A percentile compares a stretch with the other conserved stretches of the same genome.
Evolutionary conservation across 2,329 filamentous ascomycete genomes (phyloP).

Genomic region (Aspergillus persii): DNA sequence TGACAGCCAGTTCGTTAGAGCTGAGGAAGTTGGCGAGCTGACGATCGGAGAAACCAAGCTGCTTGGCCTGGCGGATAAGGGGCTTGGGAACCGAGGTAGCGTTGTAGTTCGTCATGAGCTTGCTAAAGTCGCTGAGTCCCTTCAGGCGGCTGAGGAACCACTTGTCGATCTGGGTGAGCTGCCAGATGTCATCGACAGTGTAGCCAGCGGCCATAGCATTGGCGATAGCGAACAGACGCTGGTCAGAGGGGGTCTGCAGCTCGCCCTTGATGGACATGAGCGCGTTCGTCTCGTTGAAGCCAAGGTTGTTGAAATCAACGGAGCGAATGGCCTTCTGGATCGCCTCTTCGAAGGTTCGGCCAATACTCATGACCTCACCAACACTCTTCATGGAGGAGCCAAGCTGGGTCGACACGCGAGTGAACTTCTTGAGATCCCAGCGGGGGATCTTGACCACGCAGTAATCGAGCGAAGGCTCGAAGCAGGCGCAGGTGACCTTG

Average conservation of each 20-base stretch:
- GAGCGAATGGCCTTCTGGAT: constrained; percentile 97
- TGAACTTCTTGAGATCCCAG: constrained; percentile 99
- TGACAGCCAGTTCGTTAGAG: constrained; percentile 88
- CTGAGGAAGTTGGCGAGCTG: constrained; percentile 93
- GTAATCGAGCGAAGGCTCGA: constrained; percentile 97
- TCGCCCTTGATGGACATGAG: constrained; percentile 96
- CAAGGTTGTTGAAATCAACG: constrained; percentile 92
- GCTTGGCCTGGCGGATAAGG: constrained; percentile 79
- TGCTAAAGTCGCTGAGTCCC: constrained; percentile 84
- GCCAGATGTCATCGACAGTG: constrained; percentile 94
- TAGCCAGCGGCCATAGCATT: constrained; percentile 97
- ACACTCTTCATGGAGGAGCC: constrained; percentile 99
- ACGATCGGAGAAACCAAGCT: constrained; percentile 89
- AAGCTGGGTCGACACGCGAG: constrained; percentile 88
- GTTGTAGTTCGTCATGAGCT: constrained; percentile 68
- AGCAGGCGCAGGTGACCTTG: constrained; percentile 93
- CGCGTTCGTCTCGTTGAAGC: constrained; percentile 87
- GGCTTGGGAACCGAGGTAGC: constrained; percentile 64
- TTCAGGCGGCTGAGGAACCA: constrained; percentile 96
- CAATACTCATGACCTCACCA: constrained; percentile 98
- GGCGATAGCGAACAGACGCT: constrained; percentile 94
- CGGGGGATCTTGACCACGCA: constrained; percentile 98
- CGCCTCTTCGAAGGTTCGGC: constrained; percentile 93
- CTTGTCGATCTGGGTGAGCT: constrained; percentile 97
- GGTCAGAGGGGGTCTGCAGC: constrained; percentile 94